Conservation (phyloP, 768 basidiomycete genomes). For the Boletus rex-veris region DNA sequence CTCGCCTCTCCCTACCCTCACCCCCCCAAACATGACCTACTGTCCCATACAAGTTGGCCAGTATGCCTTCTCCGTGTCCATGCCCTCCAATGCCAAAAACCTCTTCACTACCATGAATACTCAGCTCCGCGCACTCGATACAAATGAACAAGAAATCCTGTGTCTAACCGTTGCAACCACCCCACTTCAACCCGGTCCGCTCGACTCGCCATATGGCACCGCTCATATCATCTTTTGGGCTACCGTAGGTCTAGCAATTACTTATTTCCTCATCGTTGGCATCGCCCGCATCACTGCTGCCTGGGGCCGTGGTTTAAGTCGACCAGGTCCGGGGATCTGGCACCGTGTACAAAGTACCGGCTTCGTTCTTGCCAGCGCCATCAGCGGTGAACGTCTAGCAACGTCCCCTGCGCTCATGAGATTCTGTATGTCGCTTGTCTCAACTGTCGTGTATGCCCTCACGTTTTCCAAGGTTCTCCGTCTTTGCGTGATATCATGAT, state of each 20-base stretch:
- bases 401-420: conserved; percentile 82
- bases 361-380: conserved; percentile 86
- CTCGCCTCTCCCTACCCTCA: conserved; percentile 56
- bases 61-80: conserved; percentile 75
- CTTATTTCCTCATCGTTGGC: conserved; percentile 82
- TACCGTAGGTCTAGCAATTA: conserved; percentile 67
- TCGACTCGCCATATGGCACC: conserved; percentile 58
- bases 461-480: conserved; percentile 65
- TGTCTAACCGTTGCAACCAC: conserved; percentile 81
- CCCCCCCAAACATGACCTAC: conserved; percentile 39
- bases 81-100: conserved; percentile 62
- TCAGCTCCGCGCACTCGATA: conserved; percentile 84
- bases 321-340: conserved; percentile 62
- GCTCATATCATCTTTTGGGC: conserved; percentile 70
- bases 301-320: conserved; percentile 66
- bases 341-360: conserved; percentile 76
- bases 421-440: conserved; percentile 60
- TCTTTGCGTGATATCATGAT: conserved; percentile 89
- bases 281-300: conserved; percentile 79
- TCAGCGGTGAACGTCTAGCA: conserved; percentile 87
- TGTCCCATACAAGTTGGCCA: conserved; percentile 81
- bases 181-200: conserved; percentile 59
- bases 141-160: conserved; percentile 73
- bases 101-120: conserved; percentile 83
- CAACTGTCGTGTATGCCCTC: conserved; percentile 10